Percentiles rank a stretch among this genome's conserved stretches.
phyloP scores from a whole-genome alignment of 2,329 filamentous ascomycete genomes.

The Fusarium virguliforme region DNA sequence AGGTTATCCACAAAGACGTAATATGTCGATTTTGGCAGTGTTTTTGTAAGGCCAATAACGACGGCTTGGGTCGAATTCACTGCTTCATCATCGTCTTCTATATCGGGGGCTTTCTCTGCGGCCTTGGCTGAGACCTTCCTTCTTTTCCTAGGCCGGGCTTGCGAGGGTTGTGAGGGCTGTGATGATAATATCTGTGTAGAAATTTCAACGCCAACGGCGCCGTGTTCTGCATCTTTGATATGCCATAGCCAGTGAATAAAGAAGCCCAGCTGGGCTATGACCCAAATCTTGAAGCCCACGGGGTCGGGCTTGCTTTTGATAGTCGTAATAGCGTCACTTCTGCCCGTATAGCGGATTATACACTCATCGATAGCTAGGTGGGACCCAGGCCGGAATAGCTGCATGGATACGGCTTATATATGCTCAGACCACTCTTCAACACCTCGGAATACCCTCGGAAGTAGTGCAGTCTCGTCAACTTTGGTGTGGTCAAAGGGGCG shows the following conservation, averaged over 20 bases:
- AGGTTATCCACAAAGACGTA: no score
- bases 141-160: neutral
- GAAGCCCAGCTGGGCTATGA: conserved; percentile 20
- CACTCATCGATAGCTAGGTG: conserved; percentile 22
- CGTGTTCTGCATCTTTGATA: neutral
- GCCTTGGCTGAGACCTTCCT: neutral
- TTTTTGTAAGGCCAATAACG: neutral
- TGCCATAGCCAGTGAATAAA: conserved; percentile 29
- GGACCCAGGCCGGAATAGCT: conserved; percentile 7
- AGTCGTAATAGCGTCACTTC: neutral
- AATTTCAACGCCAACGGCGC: neutral
- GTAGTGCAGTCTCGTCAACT: neutral
- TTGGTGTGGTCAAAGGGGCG: conserved; percentile 13
- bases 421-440: conserved; percentile 23
- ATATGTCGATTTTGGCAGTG: no score
- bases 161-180: neutral
- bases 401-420: conserved; percentile 12
- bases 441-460: neutral
- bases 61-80: neutral
- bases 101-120: neutral
- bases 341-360: conserved; percentile 23
- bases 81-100: neutral
- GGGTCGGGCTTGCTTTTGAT: neutral
- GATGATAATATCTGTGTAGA: neutral
- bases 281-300: conserved; percentile 24